These are phyloP conservation scores for Diaporthe velutina DNA, from an alignment of 2,329 filamentous ascomycete genomes.

Conservation along the genomic window DNA sequence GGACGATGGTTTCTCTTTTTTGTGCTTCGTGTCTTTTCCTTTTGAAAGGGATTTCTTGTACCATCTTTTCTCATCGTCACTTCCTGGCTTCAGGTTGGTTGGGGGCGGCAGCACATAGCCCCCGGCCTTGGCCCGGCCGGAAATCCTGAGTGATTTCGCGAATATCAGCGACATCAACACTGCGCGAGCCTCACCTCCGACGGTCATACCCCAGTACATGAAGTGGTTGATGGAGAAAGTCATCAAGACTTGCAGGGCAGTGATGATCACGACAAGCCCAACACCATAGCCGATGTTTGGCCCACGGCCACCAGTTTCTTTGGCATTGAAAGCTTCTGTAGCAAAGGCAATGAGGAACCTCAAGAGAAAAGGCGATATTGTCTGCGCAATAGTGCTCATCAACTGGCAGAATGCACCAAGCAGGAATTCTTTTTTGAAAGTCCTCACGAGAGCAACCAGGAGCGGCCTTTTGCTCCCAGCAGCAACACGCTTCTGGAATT, in stretches of 20 bases:
- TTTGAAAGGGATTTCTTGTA: conserved; percentile 61
- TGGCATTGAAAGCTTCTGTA: conserved; percentile 80
- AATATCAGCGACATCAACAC: conserved; percentile 90
- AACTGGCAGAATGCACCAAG: conserved; percentile 83
- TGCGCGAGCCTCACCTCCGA: conserved; percentile 85
- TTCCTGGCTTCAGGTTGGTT: conserved; percentile 51
- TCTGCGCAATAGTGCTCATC: conserved; percentile 77
- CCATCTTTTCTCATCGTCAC: conserved; percentile 52
- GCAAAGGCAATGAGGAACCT: conserved; percentile 91
- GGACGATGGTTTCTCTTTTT: conserved; percentile 41
- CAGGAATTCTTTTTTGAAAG: conserved; percentile 87
- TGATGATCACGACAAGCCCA: conserved; percentile 87
- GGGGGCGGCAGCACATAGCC: conserved; percentile 56
- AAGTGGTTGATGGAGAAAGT: conserved; percentile 90
- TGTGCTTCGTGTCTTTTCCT: conserved; percentile 48
- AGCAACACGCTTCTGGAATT: conserved; percentile 76
- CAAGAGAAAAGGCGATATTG: conserved; percentile 86
- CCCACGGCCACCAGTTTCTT: conserved; percentile 59
- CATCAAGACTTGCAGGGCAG: conserved; percentile 85
- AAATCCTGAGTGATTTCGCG: conserved; percentile 91
- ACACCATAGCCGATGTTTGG: conserved; percentile 82
- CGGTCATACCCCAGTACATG: conserved; percentile 91
- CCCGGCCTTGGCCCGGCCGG: conserved; percentile 87
- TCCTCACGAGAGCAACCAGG: conserved; percentile 85
- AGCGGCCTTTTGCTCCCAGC: conserved; percentile 80